Conservation (phyloP, 1,139 yeast genomes). For the Blastobotrys elegans region DNA sequence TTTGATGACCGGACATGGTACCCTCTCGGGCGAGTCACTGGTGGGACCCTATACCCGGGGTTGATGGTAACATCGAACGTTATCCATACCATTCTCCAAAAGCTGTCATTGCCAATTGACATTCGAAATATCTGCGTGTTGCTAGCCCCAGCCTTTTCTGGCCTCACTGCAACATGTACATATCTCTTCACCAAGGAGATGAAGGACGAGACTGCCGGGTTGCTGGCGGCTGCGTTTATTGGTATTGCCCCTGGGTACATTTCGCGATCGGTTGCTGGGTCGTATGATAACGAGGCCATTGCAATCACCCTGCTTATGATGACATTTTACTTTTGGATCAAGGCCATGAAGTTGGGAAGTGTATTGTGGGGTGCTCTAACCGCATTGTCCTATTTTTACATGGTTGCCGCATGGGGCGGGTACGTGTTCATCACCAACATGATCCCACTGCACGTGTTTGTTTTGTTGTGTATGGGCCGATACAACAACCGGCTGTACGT, state of each 20-base stretch:
- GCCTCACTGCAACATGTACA: constrained; percentile 89
- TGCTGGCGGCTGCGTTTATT: constrained; percentile 89
- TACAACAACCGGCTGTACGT: constrained; percentile 78
- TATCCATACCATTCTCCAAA: constrained; percentile 64
- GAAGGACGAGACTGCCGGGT: constrained; percentile 86
- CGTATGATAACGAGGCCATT: constrained; percentile 98
- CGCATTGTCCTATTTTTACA: constrained; percentile 88
- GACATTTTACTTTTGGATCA: constrained; percentile 94
- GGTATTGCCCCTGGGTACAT: constrained; percentile 99
- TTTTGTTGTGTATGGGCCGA: constrained; percentile 89
- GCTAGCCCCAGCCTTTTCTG: constrained; percentile 95
- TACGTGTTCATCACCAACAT: constrained; percentile 97
- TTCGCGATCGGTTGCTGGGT: constrained; percentile 97
- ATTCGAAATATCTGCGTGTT: constrained; percentile 94
- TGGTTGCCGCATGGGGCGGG: constrained; percentile 99
- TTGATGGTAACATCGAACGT: constrained; percentile 95
- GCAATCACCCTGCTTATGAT: constrained; percentile 95
- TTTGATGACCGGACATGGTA: constrained; percentile 99
- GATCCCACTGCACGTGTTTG: constrained; percentile 93
- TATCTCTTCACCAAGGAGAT: constrained; percentile 84
- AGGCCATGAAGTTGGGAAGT: constrained; percentile 86
- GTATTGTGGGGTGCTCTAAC: constrained; percentile 79
- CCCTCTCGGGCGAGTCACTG: constrained; percentile 97
- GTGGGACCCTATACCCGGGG: constrained; percentile 98
- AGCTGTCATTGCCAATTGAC: constrained; percentile 69